A percentile compares a stretch with the other conserved stretches of the same genome.
These are phyloP conservation scores for Tolypocladium cylindrosporum DNA, from an alignment of 2,329 filamentous ascomycete genomes.

Conservation along the genomic window DNA sequence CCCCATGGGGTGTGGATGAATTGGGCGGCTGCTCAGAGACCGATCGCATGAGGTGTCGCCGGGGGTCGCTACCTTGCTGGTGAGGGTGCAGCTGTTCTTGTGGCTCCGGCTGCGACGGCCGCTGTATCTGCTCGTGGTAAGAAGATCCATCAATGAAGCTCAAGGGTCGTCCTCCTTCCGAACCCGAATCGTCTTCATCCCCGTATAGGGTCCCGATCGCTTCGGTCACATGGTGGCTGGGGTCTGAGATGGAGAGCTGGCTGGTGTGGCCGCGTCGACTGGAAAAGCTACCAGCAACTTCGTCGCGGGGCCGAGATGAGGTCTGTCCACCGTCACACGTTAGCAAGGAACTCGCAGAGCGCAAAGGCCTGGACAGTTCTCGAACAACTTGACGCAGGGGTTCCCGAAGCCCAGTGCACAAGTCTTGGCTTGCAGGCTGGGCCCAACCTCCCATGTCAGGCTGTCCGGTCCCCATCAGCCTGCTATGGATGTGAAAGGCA, in stretches of 20 bases:
- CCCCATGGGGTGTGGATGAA: conserved; percentile 18
- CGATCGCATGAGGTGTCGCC: conserved; percentile 32
- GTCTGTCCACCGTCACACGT: conserved; percentile 27
- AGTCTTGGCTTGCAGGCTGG: background rate
- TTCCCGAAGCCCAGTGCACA: background rate
- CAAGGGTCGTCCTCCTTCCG: conserved; percentile 49
- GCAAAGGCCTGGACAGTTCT: background rate
- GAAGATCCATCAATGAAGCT: conserved; percentile 58
- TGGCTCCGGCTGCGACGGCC: conserved; percentile 11
- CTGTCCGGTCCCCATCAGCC: background rate
- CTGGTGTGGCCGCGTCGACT: conserved; percentile 48
- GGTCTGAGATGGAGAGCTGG: conserved; percentile 67
- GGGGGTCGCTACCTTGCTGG: conserved; percentile 23
- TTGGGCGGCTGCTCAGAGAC: conserved; percentile 31
- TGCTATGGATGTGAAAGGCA: conserved; percentile 1
- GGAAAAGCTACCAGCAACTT: conserved; percentile 46
- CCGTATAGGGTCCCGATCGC: conserved; percentile 87
- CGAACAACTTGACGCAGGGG: background rate
- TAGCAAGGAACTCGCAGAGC: background rate
- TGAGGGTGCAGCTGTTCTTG: conserved; percentile 14
- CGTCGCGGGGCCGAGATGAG: conserved; percentile 45
- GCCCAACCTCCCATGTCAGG: background rate
- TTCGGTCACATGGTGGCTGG: conserved; percentile 89
- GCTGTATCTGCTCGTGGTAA: conserved; percentile 39
- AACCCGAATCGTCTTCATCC: conserved; percentile 57